Base-by-base conservation (phyloP, 306 rosid genomes). In the Astragalus membranaceus region DNA sequence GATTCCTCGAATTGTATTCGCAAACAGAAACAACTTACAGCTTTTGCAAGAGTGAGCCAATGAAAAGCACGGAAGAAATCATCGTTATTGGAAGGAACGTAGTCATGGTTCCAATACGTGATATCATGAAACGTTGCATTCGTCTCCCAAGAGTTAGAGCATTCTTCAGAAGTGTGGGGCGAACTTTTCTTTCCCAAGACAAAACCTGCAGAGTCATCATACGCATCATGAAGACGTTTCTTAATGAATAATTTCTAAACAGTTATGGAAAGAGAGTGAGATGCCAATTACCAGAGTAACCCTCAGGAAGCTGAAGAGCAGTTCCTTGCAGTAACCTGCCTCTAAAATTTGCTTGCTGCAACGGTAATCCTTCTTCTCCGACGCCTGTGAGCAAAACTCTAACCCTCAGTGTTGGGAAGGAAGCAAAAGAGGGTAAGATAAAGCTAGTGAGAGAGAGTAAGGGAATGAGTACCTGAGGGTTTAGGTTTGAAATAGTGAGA, bases 71-170 rank as follows among this genome's bases (percentile, higher is more conserved):
- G 96, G 61, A 76, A 20, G 52, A 91, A 77, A 33, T 81, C 80
- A 76, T 94, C 97, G 32, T 85, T 87, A 36, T 78, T 76, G 1
- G 89, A 85, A 64, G 99, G 91, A 52, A 75, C 59, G 69, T 41
- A 79, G 65, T 88, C 89, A 35, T 94, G 97, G 80, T 90, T 88
- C 99, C 99, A 94, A 69, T 91, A 94, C 32, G 97, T 83, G 6
- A 94, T 66, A 65, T 77, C 83, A 17, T 20, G 69, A 74, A 87
- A 90, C 37, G 74, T 84, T 3, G 92, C 96, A 68, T 79, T 81
- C 29, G 53, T 76, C 75, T 83, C 83, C 97, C 96, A 94, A 42
- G 70, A 58, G 64, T 70, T 64, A n/a, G 78, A 72, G 55, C 69
- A 71, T 57, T 64, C 88, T 51, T 68, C 76, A 6, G 84, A 69